A percentile compares a stretch with the other conserved stretches of the same genome.
These are phyloP conservation scores for Lactifluus rugatus DNA, from an alignment of 768 basidiomycete species.

Conservation along the genomic window DNA sequence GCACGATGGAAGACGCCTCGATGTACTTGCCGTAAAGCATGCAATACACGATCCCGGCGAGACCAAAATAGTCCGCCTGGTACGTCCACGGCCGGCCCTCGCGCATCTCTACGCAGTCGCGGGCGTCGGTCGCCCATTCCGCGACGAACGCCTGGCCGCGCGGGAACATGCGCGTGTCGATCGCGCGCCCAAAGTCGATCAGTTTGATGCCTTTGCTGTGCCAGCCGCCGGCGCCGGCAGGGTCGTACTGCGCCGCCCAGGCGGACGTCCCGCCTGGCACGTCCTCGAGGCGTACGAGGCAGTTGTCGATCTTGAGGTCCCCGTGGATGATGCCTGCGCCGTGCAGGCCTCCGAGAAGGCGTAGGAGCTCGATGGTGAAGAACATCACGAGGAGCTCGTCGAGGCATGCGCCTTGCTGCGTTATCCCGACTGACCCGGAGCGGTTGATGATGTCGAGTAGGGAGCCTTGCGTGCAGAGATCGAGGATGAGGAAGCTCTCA, in stretches of 20 bases:
- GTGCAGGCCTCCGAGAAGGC: constrained; percentile 77
- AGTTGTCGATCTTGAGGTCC: constrained; percentile 98
- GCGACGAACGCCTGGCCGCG: constrained; percentile 69
- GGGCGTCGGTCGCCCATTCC: constrained; percentile 82
- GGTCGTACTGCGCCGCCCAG: constrained; percentile 72
- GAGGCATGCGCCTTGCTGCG: constrained; percentile 69
- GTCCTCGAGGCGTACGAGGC: constrained; percentile 84
- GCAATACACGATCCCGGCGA: constrained; percentile 89
- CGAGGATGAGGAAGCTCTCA: constrained; percentile 84
- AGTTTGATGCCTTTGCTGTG: constrained; percentile 75
- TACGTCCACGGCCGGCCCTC: constrained; percentile 83
- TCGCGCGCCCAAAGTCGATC: constrained; percentile 95
- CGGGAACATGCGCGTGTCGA: constrained; percentile 80
- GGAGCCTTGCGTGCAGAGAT: constrained; percentile 84
- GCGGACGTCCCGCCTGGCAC: constrained; percentile 58
- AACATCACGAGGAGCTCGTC: constrained; percentile 94
- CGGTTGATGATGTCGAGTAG: constrained; percentile 88
- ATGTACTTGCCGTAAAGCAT: constrained; percentile 97
- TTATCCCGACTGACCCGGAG: constrained; percentile 62
- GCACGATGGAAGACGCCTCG: constrained; percentile 50
- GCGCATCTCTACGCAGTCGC: constrained; percentile 88
- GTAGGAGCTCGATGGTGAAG: constrained; percentile 86
- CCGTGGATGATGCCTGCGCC: constrained; percentile 84
- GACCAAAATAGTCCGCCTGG: constrained; percentile 94
- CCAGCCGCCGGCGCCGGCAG: constrained; percentile 80